phyloP scores from a whole-genome alignment of 768 basidiomycete genomes.

The Tricholoma terreum region DNA sequence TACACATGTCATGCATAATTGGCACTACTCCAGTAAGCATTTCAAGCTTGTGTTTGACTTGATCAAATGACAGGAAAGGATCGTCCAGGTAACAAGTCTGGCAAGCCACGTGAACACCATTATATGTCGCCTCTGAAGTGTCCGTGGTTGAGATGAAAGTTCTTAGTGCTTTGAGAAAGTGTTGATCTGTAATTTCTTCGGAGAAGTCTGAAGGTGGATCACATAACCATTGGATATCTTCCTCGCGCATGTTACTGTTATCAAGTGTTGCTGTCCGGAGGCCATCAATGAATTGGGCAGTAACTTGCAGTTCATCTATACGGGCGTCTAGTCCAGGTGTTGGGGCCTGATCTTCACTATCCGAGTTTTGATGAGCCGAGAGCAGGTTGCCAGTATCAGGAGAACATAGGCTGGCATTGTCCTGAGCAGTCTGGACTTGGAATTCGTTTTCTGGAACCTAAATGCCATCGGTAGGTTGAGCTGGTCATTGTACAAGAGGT shows the following conservation, averaged over 20 bases:
- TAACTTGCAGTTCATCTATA: background rate
- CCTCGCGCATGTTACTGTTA: conserved; percentile 16
- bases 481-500: no score
- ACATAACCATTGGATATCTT: conserved; percentile 20
- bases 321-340: background rate
- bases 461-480: no score
- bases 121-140: conserved; percentile 14
- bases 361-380: no score
- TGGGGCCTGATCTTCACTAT: no score
- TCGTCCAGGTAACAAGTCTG: conserved; percentile 21
- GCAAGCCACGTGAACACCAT: conserved; percentile 12
- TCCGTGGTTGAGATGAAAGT: conserved; percentile 14
- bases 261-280: conserved; percentile 25
- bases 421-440: no score
- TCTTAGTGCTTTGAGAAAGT: conserved; percentile 13
- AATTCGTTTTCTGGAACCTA: no score
- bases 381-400: no score
- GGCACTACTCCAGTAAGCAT: conserved; percentile 32
- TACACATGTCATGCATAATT: conserved; percentile 42
- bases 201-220: conserved; percentile 17
- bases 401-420: no score
- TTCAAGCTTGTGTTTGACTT: conserved; percentile 22
- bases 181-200: conserved; percentile 14
- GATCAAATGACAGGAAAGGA: conserved; percentile 25
- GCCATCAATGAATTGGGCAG: conserved; percentile 17